Conservation (phyloP, 768 basidiomycete genomes). For the Fomitopsis serialis region DNA sequence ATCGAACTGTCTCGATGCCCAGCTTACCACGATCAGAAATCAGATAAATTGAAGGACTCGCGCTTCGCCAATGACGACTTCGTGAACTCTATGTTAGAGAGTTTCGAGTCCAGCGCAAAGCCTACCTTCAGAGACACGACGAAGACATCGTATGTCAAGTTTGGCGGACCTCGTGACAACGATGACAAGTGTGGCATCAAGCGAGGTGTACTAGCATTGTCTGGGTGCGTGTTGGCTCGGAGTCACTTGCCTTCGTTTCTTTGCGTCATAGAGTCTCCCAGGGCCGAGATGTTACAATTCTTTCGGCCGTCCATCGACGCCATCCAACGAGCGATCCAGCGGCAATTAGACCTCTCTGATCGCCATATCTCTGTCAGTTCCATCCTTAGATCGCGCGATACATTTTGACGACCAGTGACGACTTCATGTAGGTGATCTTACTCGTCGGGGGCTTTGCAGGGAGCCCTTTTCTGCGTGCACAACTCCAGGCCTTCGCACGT, state of each 20-base stretch:
- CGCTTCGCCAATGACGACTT: conserved; percentile 27
- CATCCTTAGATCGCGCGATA: neutral
- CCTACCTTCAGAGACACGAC: conserved; percentile 35
- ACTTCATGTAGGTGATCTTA: conserved; percentile 55
- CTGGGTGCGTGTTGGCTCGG: conserved; percentile 34
- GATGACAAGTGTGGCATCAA: conserved; percentile 34
- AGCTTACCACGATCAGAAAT: neutral
- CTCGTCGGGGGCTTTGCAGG: conserved; percentile 74
- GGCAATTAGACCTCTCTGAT: neutral
- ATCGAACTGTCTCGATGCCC: neutral
- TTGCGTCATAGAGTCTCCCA: no score
- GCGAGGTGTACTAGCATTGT: conserved; percentile 33
- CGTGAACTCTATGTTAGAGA: conserved; percentile 29
- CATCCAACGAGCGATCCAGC: conserved; percentile 20
- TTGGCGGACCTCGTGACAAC: conserved; percentile 34
- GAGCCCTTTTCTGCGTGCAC: conserved; percentile 34
- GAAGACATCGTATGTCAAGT: conserved; percentile 35
- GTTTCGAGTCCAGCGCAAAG: conserved; percentile 36
- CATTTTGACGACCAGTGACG: neutral
- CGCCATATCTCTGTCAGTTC: neutral
- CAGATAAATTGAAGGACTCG: conserved; percentile 28
- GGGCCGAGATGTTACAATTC: conserved; percentile 33
- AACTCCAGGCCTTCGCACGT: conserved; percentile 58
- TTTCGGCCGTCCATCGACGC: conserved; percentile 40
- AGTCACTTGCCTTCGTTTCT: no score